Conservation (phyloP, 352 stramenopile species). For the Pythium aquatile region DNA sequence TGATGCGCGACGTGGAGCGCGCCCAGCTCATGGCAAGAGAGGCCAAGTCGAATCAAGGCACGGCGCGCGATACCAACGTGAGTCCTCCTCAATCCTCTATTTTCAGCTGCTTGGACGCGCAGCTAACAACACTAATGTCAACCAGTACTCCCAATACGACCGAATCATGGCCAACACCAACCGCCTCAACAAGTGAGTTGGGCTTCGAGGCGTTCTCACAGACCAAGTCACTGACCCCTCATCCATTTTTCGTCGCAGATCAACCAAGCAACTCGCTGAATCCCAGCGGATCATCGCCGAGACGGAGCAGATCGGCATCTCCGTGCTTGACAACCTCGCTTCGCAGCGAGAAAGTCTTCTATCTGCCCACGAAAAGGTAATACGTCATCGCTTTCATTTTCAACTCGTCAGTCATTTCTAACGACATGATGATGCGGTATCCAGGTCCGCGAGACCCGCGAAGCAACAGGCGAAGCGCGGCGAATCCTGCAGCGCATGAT, state of each 20-base stretch:
- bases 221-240: neutral
- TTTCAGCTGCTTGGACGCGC: no score
- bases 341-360: conserved; percentile 72
- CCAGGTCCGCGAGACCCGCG: conserved; percentile 72
- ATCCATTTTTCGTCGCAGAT: conserved; percentile 31
- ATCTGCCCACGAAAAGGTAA: conserved; percentile 65
- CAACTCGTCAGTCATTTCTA: neutral
- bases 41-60: conserved; percentile 30
- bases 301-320: conserved; percentile 46
- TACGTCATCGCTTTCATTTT: neutral
- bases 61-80: conserved; percentile 33
- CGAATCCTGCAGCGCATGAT: conserved; percentile 76
- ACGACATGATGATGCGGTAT: conserved; percentile 6
- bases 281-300: conserved; percentile 29
- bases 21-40: conserved; percentile 68
- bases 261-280: conserved; percentile 45
- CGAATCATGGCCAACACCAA: conserved; percentile 67
- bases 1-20: conserved; percentile 67
- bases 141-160: conserved; percentile 63
- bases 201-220: neutral
- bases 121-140: no score
- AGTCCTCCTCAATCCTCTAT: neutral
- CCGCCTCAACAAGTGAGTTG: conserved; percentile 47
- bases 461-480: conserved; percentile 60
- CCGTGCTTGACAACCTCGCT: conserved; percentile 64